Conservation (phyloP, 805 yeast species). For the Phaffomyces opuntiae region DNA sequence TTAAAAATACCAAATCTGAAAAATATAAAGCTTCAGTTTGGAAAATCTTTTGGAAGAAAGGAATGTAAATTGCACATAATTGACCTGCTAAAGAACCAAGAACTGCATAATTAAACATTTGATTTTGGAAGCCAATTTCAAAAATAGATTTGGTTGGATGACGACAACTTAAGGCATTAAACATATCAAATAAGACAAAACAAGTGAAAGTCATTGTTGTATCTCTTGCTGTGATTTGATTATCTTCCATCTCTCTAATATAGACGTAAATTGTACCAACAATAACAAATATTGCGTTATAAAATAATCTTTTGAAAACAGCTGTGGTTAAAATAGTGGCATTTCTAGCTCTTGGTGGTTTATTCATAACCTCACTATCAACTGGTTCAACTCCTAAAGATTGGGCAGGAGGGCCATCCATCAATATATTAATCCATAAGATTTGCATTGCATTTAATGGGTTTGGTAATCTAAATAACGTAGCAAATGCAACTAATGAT, state of each 20-base stretch:
- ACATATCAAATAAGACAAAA: slow-evolving; percentile 93
- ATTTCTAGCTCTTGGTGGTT: slow-evolving; percentile 88
- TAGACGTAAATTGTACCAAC: slow-evolving; percentile 89
- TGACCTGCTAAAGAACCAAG: slow-evolving; percentile 85
- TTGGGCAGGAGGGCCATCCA: slow-evolving; percentile 99
- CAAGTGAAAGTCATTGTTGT: slow-evolving; percentile 99
- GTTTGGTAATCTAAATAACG: slow-evolving; percentile 81
- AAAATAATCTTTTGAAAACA: slow-evolving; percentile 65
- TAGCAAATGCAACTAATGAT: slow-evolving; percentile 79
- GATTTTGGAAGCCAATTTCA: slow-evolving; percentile 72
- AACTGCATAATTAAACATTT: slow-evolving; percentile 92
- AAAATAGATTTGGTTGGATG: slow-evolving; percentile 79
- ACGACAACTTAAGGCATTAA: slow-evolving; percentile 91
- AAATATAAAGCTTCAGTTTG: slow-evolving; percentile 87
- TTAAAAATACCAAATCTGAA: slow-evolving; percentile 59
- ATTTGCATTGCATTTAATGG: slow-evolving; percentile 98
- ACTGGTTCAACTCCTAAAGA: slow-evolving; percentile 96
- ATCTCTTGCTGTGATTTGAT: slow-evolving; percentile 82
- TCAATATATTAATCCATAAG: slow-evolving; percentile 91
- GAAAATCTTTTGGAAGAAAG: slow-evolving; percentile 86
- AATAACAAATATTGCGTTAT: slow-evolving; percentile 67
- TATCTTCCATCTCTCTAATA: slow-evolving; percentile 78
- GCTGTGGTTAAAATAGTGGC: slow-evolving; percentile 74
- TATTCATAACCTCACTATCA: slow-evolving; percentile 89
- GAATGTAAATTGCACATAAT: slow-evolving; percentile 85